A percentile compares a stretch with the other conserved stretches of the same genome.
Conservation (phyloP, 1,139 yeast species). For the Scheffersomyces insectosa region DNA sequence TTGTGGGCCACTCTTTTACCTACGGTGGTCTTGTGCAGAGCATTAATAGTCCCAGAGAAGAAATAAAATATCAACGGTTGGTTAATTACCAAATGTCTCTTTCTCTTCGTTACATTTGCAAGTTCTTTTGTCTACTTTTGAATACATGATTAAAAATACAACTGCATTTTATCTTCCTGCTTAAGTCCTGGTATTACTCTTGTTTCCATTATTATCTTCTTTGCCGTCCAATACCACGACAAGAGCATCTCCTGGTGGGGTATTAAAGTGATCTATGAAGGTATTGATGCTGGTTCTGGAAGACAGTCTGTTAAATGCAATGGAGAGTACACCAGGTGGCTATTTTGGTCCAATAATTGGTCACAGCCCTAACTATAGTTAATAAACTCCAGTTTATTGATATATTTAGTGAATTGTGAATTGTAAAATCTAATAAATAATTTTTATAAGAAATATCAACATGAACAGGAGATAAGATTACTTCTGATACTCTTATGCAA, state of each 20-base stretch:
- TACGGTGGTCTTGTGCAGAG: slow-evolving; percentile 19
- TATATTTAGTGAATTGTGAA: neutral
- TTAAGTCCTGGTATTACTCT: slow-evolving; percentile 21
- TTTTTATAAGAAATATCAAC: neutral
- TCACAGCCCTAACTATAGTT: slow-evolving; percentile 6
- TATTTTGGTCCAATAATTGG: slow-evolving; percentile 19
- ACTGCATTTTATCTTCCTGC: slow-evolving; percentile 18
- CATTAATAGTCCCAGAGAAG: slow-evolving; percentile 16
- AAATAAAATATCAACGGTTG: slow-evolving; percentile 32
- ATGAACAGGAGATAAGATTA: neutral
- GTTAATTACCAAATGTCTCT: slow-evolving; percentile 31
- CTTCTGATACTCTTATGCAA: no score
- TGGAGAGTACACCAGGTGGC: slow-evolving; percentile 15
- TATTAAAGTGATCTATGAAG: slow-evolving; percentile 12
- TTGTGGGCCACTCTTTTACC: slow-evolving; percentile 22
- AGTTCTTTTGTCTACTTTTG: slow-evolving; percentile 33
- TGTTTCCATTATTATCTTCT: slow-evolving; percentile 18
- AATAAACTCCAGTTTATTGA: slow-evolving; percentile 4
- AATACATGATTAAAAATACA: slow-evolving; percentile 30
- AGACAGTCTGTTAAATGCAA: slow-evolving; percentile 10
- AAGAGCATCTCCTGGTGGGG: slow-evolving; percentile 21
- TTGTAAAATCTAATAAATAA: neutral
- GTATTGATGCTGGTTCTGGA: slow-evolving; percentile 11
- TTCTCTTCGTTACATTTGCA: slow-evolving; percentile 25
- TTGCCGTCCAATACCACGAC: slow-evolving; percentile 19